Percentiles rank a stretch among this genome's conserved stretches.
Conservation (phyloP, 345 rosid species). For the Brassica incana region DNA sequence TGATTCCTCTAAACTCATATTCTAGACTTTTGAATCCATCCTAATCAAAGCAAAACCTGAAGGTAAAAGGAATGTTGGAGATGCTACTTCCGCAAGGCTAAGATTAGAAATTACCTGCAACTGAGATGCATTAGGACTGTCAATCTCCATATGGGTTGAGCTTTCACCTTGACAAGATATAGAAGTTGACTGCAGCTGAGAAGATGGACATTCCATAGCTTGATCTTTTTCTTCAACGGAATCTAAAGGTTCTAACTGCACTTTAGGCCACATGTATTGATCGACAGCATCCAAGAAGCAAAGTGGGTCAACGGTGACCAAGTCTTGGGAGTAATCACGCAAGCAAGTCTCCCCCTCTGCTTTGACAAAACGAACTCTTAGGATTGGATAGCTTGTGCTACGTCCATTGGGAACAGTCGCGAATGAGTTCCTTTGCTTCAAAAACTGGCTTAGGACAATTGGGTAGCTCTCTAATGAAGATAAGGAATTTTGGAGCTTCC, state of each 20-base stretch:
- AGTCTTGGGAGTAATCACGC: constrained; percentile 56
- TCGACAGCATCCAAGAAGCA: constrained; percentile 65
- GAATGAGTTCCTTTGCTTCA: constrained; percentile 61
- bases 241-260: constrained; percentile 41
- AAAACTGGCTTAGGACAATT: constrained; percentile 52
- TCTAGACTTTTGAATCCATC: constrained; percentile 20
- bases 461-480: constrained; percentile 85
- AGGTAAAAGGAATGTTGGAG: constrained; percentile 1
- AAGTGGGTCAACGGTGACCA: constrained; percentile 77
- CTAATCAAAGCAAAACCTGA: constrained; percentile 23
- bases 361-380: constrained; percentile 67
- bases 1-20: constrained; percentile 39
- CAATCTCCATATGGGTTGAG: constrained; percentile 50
- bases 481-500: constrained; percentile 72
- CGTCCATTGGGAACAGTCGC: constrained; percentile 70
- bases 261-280: constrained; percentile 66
- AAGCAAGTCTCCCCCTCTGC: constrained; percentile 70
- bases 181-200: constrained; percentile 46
- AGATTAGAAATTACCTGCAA: constrained; percentile 50
- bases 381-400: constrained; percentile 56
- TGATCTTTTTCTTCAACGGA: constrained; percentile 40
- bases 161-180: constrained; percentile 53
- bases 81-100: constrained; percentile 19
- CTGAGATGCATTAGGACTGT: constrained; percentile 46
- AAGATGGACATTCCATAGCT: constrained; percentile 43